Evolutionary conservation across 1,139 yeast genomes (phyloP), one percentile per base, ranked within the genome.

Genomic region (Entelexis paramagnoliae): DNA sequence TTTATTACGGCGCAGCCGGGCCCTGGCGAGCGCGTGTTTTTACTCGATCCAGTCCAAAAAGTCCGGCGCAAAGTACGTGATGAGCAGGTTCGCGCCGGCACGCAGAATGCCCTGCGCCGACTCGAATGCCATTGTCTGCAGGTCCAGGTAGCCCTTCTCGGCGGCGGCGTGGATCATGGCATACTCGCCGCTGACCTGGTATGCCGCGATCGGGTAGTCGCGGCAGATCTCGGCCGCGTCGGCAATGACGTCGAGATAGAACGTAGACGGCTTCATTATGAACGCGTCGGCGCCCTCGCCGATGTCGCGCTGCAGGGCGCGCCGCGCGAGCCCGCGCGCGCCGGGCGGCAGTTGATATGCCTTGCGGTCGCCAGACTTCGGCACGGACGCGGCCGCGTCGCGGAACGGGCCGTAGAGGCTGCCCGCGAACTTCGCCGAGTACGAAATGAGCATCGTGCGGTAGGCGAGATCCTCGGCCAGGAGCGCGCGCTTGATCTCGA

Each of bases 101-200:
- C 99, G 78, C 59, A 91, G 74, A 63, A 85, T 81, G 2, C 98
- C 97, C 59, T 85, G 76, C 61, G 91, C 96, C 50, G 94, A 74
- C 69, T 91, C 99, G 64, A 84, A 85, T 0, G 96, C 98, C 69
- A 91, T 83, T 9, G 79, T 75, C 68, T 87, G 83, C 68, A 93
- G 75, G 66, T 91, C 97, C 55, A 83, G 86, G 52, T 89, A 77
- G 26, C 95, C 95, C 74, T 89, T 89, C 62, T 89, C 96, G 30
- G 97, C 97, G 49, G 96, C 98, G 10, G 98, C 98, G 66, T 89
- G 95, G 59, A 91, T 72, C 98, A 93, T 91, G 48, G 98, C 96
- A 65, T 79, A 91, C 69, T 91, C 99, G 46, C 99, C 99, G 67
- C 93, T 81, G 32, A 91, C 99, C 67, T 93, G 98, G 68, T 91